Percentiles rank a stretch among this genome's conserved stretches.
These are phyloP conservation scores for Trichoderma cornu-damae DNA, from an alignment of 2,329 filamentous ascomycete species.

Conservation along the genomic window DNA sequence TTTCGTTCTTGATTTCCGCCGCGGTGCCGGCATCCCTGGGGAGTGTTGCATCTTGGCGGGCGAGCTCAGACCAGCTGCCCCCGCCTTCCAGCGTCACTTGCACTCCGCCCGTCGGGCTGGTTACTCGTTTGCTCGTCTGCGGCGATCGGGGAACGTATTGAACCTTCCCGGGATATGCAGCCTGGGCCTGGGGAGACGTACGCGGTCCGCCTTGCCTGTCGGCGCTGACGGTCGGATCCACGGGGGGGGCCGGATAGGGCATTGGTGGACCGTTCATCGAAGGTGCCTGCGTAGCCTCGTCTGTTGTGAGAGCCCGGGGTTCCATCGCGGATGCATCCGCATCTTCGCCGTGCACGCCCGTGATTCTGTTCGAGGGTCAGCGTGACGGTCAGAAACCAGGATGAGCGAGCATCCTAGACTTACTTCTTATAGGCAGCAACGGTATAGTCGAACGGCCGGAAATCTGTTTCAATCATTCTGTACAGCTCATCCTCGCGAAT, in stretches of 20 bases:
- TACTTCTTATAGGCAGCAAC: constrained; percentile 71
- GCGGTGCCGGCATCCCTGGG: constrained; percentile 58
- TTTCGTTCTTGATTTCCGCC: constrained; percentile 48
- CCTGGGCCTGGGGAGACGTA: constrained; percentile 29
- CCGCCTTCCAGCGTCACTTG: constrained; percentile 87
- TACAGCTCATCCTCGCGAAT: constrained; percentile 93
- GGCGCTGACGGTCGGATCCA: background rate
- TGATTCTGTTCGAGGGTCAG: constrained; percentile 31
- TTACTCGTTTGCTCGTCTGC: constrained; percentile 62
- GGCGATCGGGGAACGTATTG: constrained; percentile 44
- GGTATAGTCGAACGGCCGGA: constrained; percentile 94
- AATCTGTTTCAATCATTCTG: constrained; percentile 88
- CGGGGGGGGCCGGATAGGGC: constrained; percentile 18
- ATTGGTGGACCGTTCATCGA: constrained; percentile 4
- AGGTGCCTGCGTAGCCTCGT: constrained; percentile 44
- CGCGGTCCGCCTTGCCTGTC: background rate
- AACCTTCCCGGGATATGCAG: constrained; percentile 42
- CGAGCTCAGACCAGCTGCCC: constrained; percentile 86
- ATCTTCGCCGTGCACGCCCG: constrained; percentile 22
- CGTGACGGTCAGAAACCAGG: background rate
- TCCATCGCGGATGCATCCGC: background rate
- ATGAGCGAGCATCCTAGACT: constrained; percentile 25
- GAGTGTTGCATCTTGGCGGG: constrained; percentile 73
- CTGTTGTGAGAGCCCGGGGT: constrained; percentile 48
- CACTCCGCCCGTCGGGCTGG: constrained; percentile 75